phyloP scores from a whole-genome alignment of 495 filamentous ascomycete species.

The Penicillium verhagenii region DNA sequence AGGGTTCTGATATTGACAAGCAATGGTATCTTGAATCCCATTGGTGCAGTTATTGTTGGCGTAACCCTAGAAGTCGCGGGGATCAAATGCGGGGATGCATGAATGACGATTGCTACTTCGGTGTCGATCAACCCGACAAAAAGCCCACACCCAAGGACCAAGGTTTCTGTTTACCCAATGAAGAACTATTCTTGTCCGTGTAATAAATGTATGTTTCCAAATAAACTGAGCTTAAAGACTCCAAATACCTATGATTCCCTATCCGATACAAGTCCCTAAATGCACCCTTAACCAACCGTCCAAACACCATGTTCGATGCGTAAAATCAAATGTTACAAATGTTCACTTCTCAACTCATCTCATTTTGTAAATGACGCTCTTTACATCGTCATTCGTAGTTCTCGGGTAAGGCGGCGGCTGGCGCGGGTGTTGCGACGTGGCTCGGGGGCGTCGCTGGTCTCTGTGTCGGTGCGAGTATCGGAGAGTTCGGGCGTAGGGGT shows the following conservation, averaged over 20 bases:
- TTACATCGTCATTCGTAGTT: slow-evolving; percentile 44
- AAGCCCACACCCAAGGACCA: not conserved
- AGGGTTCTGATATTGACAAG: not conserved
- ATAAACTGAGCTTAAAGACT: not conserved
- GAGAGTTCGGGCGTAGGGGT: slow-evolving; percentile 41
- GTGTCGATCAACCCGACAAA: slow-evolving; percentile 17
- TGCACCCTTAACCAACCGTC: slow-evolving; percentile 5
- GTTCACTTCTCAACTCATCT: not conserved
- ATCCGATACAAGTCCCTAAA: slow-evolving; percentile 5
- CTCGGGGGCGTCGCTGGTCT: slow-evolving; percentile 34
- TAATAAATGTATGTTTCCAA: slow-evolving; percentile 4
- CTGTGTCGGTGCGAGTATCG: slow-evolving; percentile 40
- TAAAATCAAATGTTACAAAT: slow-evolving; percentile 12
- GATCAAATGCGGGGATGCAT: slow-evolving; percentile 19
- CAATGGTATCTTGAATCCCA: slow-evolving; percentile 1
- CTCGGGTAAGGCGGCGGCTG: slow-evolving; percentile 35
- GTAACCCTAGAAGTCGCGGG: slow-evolving; percentile 8
- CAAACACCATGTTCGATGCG: slow-evolving; percentile 11
- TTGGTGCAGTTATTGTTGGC: slow-evolving; percentile 27
- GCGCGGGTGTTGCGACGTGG: slow-evolving; percentile 36
- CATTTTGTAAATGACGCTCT: slow-evolving; percentile 2
- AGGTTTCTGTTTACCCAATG: not conserved
- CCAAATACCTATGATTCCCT: not conserved
- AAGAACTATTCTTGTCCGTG: not conserved
- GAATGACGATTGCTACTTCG: slow-evolving; percentile 6